phyloP scores from a whole-genome alignment of 257 asterid genomes.

The Solanum sitiens region DNA sequence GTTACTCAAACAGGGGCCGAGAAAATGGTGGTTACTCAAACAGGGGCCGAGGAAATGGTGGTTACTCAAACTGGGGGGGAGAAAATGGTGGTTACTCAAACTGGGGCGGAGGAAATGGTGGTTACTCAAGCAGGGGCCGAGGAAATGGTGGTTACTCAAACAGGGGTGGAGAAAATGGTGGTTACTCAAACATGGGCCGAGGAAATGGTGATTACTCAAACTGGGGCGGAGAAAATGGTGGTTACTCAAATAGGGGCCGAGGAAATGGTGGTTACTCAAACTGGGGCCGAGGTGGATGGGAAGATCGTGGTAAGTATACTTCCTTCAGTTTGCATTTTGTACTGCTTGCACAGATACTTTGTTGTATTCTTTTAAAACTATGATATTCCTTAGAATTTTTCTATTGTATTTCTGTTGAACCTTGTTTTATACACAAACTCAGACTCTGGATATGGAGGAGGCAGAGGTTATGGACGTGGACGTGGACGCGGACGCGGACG shows the following conservation, averaged over 20 bases:
- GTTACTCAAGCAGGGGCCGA: constrained; percentile 31
- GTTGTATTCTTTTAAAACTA: neutral
- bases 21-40: constrained; percentile 40
- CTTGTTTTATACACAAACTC: neutral
- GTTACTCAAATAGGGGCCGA: constrained; percentile 24
- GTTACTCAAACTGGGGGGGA: constrained; percentile 19
- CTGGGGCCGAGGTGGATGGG: constrained; percentile 35
- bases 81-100: constrained; percentile 3
- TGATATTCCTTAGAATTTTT: neutral
- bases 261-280: constrained; percentile 42
- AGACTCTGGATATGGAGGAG: constrained; percentile 75
- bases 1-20: constrained; percentile 1
- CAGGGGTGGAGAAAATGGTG: constrained; percentile 36
- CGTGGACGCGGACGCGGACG: constrained; percentile 60
- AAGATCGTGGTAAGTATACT: constrained; percentile 49
- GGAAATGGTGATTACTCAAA: constrained; percentile 13
- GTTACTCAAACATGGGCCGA: constrained; percentile 34
- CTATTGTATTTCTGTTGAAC: neutral
- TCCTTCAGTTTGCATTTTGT: neutral
- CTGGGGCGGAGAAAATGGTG: constrained; percentile 35
- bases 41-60: constrained; percentile 36
- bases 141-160: constrained; percentile 2
- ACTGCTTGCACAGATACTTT: neutral
- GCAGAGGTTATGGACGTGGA: constrained; percentile 45
- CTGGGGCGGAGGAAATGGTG: constrained; percentile 24